Evolutionary conservation across 2,329 filamentous ascomycete genomes (phyloP).

Genomic region (Neoscytalidium dimidiatum): DNA sequence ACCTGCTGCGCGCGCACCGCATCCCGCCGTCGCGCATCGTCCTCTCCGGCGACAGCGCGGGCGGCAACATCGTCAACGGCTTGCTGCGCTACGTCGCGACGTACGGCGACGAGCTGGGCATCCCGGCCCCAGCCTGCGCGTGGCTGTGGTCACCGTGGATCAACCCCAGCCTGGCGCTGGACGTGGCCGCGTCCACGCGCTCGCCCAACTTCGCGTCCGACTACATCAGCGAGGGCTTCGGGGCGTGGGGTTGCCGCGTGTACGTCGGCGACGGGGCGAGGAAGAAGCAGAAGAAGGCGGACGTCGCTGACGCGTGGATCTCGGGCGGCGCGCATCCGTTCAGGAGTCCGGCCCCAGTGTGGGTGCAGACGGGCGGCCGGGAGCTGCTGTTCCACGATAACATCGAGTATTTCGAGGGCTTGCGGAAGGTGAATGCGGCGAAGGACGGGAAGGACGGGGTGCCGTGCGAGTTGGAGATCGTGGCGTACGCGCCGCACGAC

Average conservation of each 20-base stretch:
- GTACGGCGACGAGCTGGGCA: slow-evolving; percentile 33
- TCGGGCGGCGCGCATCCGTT: slow-evolving; percentile 42
- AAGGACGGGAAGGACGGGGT: background rate
- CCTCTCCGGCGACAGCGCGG: slow-evolving; percentile 53
- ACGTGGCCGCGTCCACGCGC: slow-evolving; percentile 26
- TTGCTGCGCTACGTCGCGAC: slow-evolving; percentile 51
- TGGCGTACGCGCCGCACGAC: slow-evolving; percentile 49
- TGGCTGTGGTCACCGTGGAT: slow-evolving; percentile 50
- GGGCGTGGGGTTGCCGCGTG: slow-evolving; percentile 45
- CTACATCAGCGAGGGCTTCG: slow-evolving; percentile 43
- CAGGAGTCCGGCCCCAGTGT: slow-evolving; percentile 41
- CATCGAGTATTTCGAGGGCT: slow-evolving; percentile 38
- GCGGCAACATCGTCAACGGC: slow-evolving; percentile 48
- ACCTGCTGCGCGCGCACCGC: slow-evolving; percentile 44
- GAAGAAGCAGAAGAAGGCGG: no score
- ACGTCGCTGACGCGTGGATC: slow-evolving; percentile 38
- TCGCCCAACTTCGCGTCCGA: slow-evolving; percentile 43
- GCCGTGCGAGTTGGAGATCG: slow-evolving; percentile 33
- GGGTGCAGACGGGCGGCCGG: slow-evolving; percentile 41
- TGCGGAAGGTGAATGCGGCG: slow-evolving; percentile 43
- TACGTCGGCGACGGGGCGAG: no score
- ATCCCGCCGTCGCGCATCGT: slow-evolving; percentile 46
- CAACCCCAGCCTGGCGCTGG: slow-evolving; percentile 34
- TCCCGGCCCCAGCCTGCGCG: slow-evolving; percentile 40
- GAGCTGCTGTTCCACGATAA: slow-evolving; percentile 48